Evolutionary conservation across 1,284 basidiomycete genomes (phyloP).

Genomic region (Vanrija humicola): DNA sequence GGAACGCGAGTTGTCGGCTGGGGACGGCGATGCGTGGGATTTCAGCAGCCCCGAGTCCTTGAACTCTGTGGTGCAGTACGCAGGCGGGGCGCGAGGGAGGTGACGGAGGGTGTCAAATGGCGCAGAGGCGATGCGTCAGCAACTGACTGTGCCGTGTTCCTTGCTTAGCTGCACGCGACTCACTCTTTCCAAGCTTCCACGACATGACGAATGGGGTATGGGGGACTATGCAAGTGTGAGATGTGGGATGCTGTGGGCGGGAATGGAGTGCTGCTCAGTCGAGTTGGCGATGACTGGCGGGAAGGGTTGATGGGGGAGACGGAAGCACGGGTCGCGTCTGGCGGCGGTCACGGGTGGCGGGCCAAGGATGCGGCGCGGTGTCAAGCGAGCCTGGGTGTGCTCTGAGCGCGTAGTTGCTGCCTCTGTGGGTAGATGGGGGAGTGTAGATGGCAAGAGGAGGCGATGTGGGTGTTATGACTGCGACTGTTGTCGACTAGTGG

Average conservation of each 20-base stretch:
- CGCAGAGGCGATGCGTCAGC: slow-evolving; percentile 11
- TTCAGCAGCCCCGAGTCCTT: slow-evolving; percentile 45
- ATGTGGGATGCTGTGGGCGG: neutral
- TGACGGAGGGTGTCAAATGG: slow-evolving; percentile 4
- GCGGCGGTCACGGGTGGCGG: neutral
- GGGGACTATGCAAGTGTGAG: neutral
- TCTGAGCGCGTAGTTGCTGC: too few species aligned
- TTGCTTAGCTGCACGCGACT: slow-evolving; percentile 13
- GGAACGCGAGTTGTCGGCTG: slow-evolving; percentile 37
- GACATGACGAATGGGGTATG: slow-evolving; percentile 37
- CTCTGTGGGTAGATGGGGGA: too few species aligned
- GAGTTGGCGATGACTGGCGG: too few species aligned
- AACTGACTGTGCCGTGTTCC: neutral
- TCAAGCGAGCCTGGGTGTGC: neutral
- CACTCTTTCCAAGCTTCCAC: slow-evolving; percentile 53
- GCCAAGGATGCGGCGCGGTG: neutral
- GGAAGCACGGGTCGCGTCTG: too few species aligned
- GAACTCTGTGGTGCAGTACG: slow-evolving; percentile 33
- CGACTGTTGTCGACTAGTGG: too few species aligned
- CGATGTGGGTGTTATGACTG: too few species aligned
- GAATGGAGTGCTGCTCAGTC: neutral
- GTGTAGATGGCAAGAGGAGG: too few species aligned
- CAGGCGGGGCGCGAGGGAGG: slow-evolving; percentile 51
- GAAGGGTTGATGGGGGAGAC: neutral
- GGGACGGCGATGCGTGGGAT: slow-evolving; percentile 27